Conservation (phyloP, 1,284 basidiomycete species). For the Trichosporon ovoides region DNA sequence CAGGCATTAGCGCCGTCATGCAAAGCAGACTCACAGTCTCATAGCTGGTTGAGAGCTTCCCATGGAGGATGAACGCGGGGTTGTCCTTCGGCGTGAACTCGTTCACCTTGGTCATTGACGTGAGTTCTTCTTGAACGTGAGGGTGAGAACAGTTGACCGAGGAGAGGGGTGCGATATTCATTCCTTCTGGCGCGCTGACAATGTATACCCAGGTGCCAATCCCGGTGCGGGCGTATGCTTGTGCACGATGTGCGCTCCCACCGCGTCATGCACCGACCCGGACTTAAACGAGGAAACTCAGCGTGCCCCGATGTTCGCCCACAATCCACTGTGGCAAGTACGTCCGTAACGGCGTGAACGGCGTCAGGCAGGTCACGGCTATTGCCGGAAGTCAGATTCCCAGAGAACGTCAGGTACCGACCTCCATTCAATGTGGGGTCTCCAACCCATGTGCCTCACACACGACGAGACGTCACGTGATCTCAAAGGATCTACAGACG, state of each 20-base stretch:
- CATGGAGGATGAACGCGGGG: constrained; percentile 44
- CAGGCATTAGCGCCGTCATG: neutral
- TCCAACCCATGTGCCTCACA: no score
- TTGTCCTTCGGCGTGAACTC: constrained; percentile 38
- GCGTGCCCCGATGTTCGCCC: neutral
- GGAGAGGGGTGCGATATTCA: neutral
- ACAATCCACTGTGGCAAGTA: no score
- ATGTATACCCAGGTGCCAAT: neutral
- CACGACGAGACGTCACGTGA: no score
- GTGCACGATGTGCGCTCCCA: neutral
- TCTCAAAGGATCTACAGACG: no score
- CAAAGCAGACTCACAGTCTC: constrained; percentile 25
- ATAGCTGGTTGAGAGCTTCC: constrained; percentile 34
- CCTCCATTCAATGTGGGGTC: no score
- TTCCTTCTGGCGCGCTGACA: neutral
- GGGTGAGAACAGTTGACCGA: neutral
- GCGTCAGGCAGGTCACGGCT: no score
- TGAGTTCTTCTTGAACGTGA: no score
- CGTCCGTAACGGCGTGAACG: no score
- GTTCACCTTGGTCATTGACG: constrained; percentile 13
- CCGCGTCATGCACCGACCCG: constrained; percentile 1
- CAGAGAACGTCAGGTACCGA: no score
- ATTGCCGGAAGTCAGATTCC: no score
- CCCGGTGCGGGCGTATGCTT: constrained; percentile 1
- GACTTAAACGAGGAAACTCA: neutral